phyloP scores from a whole-genome alignment of 2,329 filamentous ascomycete genomes.

The Allantophomopsis cytisporea region DNA sequence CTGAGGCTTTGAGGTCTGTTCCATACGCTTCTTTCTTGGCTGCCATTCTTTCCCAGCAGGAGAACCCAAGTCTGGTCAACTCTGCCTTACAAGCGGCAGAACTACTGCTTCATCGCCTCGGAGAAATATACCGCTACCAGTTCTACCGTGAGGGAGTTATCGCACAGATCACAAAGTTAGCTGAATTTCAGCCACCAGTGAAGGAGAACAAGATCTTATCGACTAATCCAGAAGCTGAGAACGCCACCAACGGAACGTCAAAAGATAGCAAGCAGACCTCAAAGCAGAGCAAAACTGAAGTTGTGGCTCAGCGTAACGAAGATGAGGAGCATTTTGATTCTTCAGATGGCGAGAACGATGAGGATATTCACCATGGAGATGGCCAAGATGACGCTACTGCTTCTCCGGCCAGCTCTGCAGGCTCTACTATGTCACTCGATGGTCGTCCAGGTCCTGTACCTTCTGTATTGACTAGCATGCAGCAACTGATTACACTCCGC shows the following conservation, averaged over 20 bases:
- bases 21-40: constrained; percentile 94
- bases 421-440: constrained; percentile 51
- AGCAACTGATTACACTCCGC: constrained; percentile 59
- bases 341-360: constrained; percentile 37
- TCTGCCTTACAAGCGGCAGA: constrained; percentile 83
- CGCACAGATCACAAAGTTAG: constrained; percentile 74
- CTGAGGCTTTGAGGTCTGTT: constrained; percentile 74
- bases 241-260: constrained; percentile 17
- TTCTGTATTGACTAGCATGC: constrained; percentile 40
- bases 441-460: constrained; percentile 33
- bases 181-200: constrained; percentile 18
- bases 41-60: constrained; percentile 88
- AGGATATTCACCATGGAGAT: constrained; percentile 35
- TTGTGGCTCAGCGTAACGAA: constrained; percentile 7
- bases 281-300: constrained; percentile 11
- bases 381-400: constrained; percentile 28
- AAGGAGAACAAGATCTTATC: constrained; percentile 7
- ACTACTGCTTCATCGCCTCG: constrained; percentile 70
- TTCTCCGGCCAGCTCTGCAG: constrained; percentile 34
- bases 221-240: constrained; percentile 5
- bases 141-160: constrained; percentile 97
- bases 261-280: constrained; percentile 16
- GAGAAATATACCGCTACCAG: constrained; percentile 84
- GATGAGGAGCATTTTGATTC: constrained; percentile 32
- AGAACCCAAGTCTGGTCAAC: constrained; percentile 77